Evolutionary conservation across 768 basidiomycete species (phyloP), one percentile per base, ranked within the genome.

Genomic region (Tulasnella sp.): DNA sequence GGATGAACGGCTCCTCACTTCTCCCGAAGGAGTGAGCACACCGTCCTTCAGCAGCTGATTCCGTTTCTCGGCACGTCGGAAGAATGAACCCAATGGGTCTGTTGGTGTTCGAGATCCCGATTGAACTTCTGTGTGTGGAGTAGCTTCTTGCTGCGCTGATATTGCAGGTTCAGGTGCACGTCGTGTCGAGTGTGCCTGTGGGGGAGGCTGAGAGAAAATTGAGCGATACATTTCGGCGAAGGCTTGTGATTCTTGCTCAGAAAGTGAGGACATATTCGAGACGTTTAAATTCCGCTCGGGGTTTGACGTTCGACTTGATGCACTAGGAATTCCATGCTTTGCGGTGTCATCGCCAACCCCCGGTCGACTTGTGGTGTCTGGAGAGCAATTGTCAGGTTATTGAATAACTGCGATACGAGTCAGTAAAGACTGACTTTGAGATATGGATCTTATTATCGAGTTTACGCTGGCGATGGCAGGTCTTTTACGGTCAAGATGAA

Each of bases 161-260:
- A 10, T 6, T 34, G 62, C 18, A 36, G 5, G 5, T 6, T 68
- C 27, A 34, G 21, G 62, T 16, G 31, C 52, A 34, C 34, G 31
- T 27, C 31, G 24, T 4, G 52, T 52, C 52, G 3, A 9, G 7
- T 19, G 73, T n/a, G 39, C 16, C 6, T 9, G 24, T 14, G 38
- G 38, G 3, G 39, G 7, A 27, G 38, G 76, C 36, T 77, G 48
- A 39, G 73, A 56, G 76, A 77, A 77, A 44, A 77, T 31, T 31
- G 58, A 77, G 76, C 42, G 48, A 36, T 77, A 77, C 76, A 77
- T 77, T 40, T 40, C 56, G 56, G 76, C 48, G 21, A 77, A 39
- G 31, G 76, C 76, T 62, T 77, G 76, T 3, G 76, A 77, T 24
- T 77, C 52, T 40, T 77, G 48, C 31, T 68, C 62, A 34, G 62